Percentiles rank a stretch among this genome's conserved stretches.
These are phyloP conservation scores for Sclerotinia trifoliorum DNA, from an alignment of 2,329 filamentous ascomycete species.

Conservation along the genomic window DNA sequence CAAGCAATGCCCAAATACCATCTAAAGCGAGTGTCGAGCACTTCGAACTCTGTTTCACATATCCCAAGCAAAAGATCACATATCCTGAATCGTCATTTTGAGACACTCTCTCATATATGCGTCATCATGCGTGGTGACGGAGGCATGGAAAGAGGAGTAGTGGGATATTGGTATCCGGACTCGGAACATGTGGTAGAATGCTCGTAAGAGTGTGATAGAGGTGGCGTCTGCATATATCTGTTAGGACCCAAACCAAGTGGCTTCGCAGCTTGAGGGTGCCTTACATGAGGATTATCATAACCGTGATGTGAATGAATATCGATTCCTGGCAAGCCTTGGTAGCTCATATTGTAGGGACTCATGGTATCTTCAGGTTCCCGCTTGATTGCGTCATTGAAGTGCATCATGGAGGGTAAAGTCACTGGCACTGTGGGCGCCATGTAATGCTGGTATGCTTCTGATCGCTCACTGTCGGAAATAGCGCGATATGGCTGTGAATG, in stretches of 20 bases:
- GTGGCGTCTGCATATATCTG: slow-evolving; percentile 61
- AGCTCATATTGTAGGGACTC: slow-evolving; percentile 63
- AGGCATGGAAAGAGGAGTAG: slow-evolving; percentile 72
- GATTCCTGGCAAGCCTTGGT: slow-evolving; percentile 60
- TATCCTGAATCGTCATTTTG: slow-evolving; percentile 21
- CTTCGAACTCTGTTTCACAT: slow-evolving; percentile 37
- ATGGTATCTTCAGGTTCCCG: slow-evolving; percentile 62
- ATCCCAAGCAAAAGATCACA: slow-evolving; percentile 23
- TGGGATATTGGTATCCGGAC: slow-evolving; percentile 61
- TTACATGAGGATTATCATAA: slow-evolving; percentile 76
- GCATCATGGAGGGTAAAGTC: slow-evolving; percentile 63
- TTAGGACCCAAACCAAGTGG: slow-evolving; percentile 28
- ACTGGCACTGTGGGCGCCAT: slow-evolving; percentile 52
- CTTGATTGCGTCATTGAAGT: slow-evolving; percentile 65
- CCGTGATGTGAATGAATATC: slow-evolving; percentile 59
- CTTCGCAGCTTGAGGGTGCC: slow-evolving; percentile 45
- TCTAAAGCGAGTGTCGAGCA: slow-evolving; percentile 40
- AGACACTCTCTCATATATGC: slow-evolving; percentile 31
- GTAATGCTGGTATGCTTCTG: slow-evolving; percentile 56
- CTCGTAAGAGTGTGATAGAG: slow-evolving; percentile 72
- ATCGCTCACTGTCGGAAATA: slow-evolving; percentile 45
- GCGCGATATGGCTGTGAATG: slow-evolving; percentile 53
- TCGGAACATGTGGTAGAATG: slow-evolving; percentile 64
- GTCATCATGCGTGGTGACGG: slow-evolving; percentile 58
- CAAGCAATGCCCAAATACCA: slow-evolving; percentile 23